Evolutionary conservation across 257 asterid species (phyloP), one percentile per base, ranked within the genome.

Genomic region (Handroanthus guayacan): DNA sequence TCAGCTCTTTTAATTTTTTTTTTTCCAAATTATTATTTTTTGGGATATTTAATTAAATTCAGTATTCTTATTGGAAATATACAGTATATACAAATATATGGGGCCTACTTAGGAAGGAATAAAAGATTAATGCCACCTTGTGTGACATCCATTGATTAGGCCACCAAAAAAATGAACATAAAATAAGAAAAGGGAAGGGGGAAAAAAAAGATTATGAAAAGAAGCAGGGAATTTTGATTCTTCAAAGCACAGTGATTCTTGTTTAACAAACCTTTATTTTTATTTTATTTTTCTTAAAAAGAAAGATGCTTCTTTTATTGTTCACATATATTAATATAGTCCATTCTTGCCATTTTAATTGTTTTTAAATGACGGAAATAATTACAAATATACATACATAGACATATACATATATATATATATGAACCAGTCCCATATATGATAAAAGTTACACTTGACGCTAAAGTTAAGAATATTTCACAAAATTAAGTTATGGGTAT

Each of bases 41-140:
- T 1, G 45, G 45, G 8, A 41, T 41, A 41, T 41, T 5, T 41
- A 41, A 5, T 25, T 25, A 25, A 25, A 25, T 16, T 50, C 51
- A 13, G 39, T 70, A 37, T 39, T 37, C 44, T 67, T 17, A 67
- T 63, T 70, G 55, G 81, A 58, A 58, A 50, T 78, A 61, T 14
- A 55, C 67, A 62, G 69, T 25, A 25, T 1, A 25, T 25, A 25
- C 79, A 67, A 71, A 38, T 60, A 43, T 17, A 2, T 58, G 71
- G 79, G 84, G 66, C 85, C 85, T 51, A 83, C 77, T 47, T 52
- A 11, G 9, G 60, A 50, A 60, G 74, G 72, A 52, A 66, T 36
- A 71, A 69, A 75, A 67, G 66, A 0, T 25, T 25, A 67, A 77
- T 64, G 57, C 54, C 74, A 63, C 38, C 47, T 72, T 45, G 50